Evolutionary conservation across 768 basidiomycete genomes (phyloP).

Genomic region (Amanita brunnescens): DNA sequence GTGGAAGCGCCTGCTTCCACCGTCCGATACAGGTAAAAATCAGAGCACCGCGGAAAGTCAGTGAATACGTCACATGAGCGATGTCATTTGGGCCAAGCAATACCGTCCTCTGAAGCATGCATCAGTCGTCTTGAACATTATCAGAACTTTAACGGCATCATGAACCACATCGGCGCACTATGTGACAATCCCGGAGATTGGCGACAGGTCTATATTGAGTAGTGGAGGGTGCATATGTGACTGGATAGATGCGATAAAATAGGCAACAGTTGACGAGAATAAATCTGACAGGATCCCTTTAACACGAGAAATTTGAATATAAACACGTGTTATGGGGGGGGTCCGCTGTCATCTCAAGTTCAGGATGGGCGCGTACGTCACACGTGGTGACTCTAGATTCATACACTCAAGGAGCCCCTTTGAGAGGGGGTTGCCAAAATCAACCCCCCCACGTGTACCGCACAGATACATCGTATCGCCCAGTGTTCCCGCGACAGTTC

Average conservation of each 20-base stretch:
- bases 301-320: not conserved
- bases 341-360: not conserved
- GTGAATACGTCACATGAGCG: not conserved
- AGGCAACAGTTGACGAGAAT: not conserved
- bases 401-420: not conserved
- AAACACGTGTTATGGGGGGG: not conserved
- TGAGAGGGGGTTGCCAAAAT: not conserved
- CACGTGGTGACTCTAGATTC: not conserved
- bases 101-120: not conserved
- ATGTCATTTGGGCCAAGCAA: not conserved
- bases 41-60: not conserved
- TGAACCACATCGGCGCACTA: not conserved
- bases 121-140: conserved; percentile 3
- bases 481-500: conserved; percentile 3
- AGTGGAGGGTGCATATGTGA: not conserved
- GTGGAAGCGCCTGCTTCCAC: not conserved
- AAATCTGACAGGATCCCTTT: conserved; percentile 1
- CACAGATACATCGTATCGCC: not conserved
- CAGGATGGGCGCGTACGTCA: not conserved
- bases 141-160: conserved; percentile 9
- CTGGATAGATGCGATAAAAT: not conserved
- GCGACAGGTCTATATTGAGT: conserved; percentile 3
- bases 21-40: not conserved
- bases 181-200: conserved; percentile 1
- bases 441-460: not conserved